Evolutionary conservation across 2,329 filamentous ascomycete genomes (phyloP).

Genomic region (Ploettnerulaceae sp.): DNA sequence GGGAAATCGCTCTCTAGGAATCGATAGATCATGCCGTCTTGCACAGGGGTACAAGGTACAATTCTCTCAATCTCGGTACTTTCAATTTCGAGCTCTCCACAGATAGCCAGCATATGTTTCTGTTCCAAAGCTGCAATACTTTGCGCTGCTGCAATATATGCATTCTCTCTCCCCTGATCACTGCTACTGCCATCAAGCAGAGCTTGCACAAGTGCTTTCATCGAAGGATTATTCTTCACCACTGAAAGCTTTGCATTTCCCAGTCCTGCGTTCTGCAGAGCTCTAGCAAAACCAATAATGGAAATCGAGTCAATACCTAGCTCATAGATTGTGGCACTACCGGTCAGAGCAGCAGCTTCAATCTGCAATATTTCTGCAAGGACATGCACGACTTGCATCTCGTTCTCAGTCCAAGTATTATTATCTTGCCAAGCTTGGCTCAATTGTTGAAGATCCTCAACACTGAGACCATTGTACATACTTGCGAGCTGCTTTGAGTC

Average conservation of each 20-base stretch:
- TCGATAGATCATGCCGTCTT: constrained; percentile 78
- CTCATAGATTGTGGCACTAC: constrained; percentile 72
- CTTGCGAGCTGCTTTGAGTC: constrained; percentile 65
- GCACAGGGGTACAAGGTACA: constrained; percentile 77
- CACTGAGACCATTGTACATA: constrained; percentile 58
- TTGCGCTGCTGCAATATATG: constrained; percentile 35
- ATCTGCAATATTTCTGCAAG: constrained; percentile 40
- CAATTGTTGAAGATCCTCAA: constrained; percentile 55
- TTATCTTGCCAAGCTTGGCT: constrained; percentile 35
- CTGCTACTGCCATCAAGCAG: constrained; percentile 10
- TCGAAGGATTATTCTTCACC: constrained; percentile 58
- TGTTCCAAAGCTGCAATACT: constrained; percentile 39
- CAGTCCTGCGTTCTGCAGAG: constrained; percentile 61
- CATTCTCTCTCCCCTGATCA: constrained; percentile 18
- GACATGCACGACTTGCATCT: constrained; percentile 46
- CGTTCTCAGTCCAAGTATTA: constrained; percentile 36
- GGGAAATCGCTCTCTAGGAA: constrained; percentile 52
- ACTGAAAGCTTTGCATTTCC: constrained; percentile 55
- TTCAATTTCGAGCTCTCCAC: constrained; percentile 47
- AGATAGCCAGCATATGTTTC: constrained; percentile 27
- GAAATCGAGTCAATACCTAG: constrained; percentile 86
- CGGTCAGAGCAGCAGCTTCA: constrained; percentile 38
- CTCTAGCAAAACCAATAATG: constrained; percentile 62
- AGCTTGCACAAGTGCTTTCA: constrained; percentile 43
- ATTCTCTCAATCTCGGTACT: constrained; percentile 62